Percentiles rank a stretch among this genome's conserved stretches.
Conservation (phyloP, 2,329 filamentous ascomycete species). For the Penicillium decumbens region DNA sequence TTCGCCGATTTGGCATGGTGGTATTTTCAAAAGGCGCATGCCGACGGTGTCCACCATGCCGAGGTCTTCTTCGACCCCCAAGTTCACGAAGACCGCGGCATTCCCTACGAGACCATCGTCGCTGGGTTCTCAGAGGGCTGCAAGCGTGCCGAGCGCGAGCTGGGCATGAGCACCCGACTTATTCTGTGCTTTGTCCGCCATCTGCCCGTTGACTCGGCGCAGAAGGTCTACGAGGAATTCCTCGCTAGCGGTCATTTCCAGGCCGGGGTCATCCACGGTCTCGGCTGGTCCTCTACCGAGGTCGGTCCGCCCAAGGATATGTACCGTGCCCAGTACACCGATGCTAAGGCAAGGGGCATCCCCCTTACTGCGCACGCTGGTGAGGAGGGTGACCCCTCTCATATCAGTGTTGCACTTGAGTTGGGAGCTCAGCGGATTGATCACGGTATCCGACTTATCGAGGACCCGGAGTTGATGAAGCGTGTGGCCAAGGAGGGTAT, state of each 20-base stretch:
- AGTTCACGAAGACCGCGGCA: conserved; percentile 61
- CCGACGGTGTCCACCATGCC: conserved; percentile 64
- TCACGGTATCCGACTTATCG: conserved; percentile 63
- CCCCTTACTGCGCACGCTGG: conserved; percentile 69
- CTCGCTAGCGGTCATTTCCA: conserved; percentile 40
- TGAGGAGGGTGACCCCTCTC: conserved; percentile 66
- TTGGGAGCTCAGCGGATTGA: conserved; percentile 65
- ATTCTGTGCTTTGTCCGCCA: conserved; percentile 71
- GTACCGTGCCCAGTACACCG: conserved; percentile 59
- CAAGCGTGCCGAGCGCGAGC: conserved; percentile 55
- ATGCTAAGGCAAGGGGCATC: conserved; percentile 52
- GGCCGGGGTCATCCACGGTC: conserved; percentile 54
- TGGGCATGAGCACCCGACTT: conserved; percentile 62
- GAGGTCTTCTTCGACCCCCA: conserved; percentile 81
- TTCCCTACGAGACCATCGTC: conserved; percentile 61
- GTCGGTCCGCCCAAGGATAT: conserved; percentile 52
- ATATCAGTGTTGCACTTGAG: conserved; percentile 62
- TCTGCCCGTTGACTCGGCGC: conserved; percentile 57
- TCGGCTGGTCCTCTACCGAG: conserved; percentile 65
- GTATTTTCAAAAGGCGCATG: conserved; percentile 63
- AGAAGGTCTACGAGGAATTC: conserved; percentile 39
- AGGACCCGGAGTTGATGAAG: conserved; percentile 56
- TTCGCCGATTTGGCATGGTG: conserved; percentile 68
- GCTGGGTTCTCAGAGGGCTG: conserved; percentile 60
- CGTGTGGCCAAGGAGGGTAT: conserved; percentile 55